Conservation (phyloP, 768 basidiomycete genomes). For the Kwoniella sp. region DNA sequence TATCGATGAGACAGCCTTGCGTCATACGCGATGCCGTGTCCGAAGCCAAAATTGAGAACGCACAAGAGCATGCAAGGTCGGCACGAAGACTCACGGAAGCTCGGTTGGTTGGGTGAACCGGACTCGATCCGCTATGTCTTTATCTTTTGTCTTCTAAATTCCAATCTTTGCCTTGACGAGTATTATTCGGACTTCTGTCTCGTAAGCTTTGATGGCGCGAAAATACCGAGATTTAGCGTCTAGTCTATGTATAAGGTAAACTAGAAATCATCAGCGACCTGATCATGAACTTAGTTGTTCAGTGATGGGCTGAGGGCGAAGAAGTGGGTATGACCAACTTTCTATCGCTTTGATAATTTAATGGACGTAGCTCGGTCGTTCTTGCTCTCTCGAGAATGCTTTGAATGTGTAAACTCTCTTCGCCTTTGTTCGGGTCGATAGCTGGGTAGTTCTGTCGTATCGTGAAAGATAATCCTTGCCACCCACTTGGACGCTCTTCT, state of each 20-base stretch:
- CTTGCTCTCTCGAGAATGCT: no score
- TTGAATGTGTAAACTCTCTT: no score
- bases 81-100: neutral
- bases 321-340: neutral
- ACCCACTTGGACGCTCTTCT: slow-evolving; percentile 18
- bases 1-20: neutral
- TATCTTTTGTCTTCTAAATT: neutral
- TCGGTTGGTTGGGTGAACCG: no score
- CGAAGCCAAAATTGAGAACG: neutral
- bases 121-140: no score
- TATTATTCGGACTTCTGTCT: no score
- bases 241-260: neutral
- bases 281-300: no score
- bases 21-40: neutral
- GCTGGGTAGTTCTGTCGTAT: neutral
- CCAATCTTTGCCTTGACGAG: neutral
- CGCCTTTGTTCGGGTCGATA: no score
- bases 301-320: no score
- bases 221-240: neutral
- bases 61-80: neutral
- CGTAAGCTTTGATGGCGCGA: neutral
- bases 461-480: slow-evolving; percentile 9
- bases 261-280: neutral
- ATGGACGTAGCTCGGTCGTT: no score
- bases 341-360: no score